Conservation (phyloP, 768 basidiomycete genomes). For the Hygrocybe punicea region DNA sequence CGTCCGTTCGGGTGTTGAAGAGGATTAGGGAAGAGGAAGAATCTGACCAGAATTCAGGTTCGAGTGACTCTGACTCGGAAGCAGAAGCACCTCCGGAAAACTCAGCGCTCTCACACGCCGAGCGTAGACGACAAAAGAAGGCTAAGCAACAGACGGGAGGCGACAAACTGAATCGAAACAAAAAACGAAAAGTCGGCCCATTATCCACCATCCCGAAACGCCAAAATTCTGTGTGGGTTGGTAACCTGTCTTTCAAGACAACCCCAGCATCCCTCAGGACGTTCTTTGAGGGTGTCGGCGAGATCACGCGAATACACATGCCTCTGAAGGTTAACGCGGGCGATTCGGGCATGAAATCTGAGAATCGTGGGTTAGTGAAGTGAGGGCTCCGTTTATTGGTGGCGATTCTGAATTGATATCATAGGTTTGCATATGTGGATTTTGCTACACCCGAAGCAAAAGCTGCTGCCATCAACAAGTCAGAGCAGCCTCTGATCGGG, state of each 20-base stretch:
- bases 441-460: conserved; percentile 79
- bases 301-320: conserved; percentile 80
- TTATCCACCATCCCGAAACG: conserved; percentile 48
- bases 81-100: conserved; percentile 32
- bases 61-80: conserved; percentile 20
- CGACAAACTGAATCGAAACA: conserved; percentile 28
- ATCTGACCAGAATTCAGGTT: conserved; percentile 10
- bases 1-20: neutral
- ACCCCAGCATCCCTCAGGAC: conserved; percentile 62
- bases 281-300: conserved; percentile 71
- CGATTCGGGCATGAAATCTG: conserved; percentile 48
- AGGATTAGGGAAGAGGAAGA: neutral
- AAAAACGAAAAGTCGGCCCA: conserved; percentile 49
- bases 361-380: conserved; percentile 73
- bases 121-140: conserved; percentile 61
- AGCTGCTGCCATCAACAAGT: conserved; percentile 67
- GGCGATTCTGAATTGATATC: neutral
- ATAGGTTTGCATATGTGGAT: conserved; percentile 95
- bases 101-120: conserved; percentile 71
- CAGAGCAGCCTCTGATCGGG: conserved; percentile 80
- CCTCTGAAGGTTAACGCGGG: conserved; percentile 60
- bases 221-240: conserved; percentile 92
- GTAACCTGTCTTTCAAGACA: conserved; percentile 90
- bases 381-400: conserved; percentile 6
- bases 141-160: conserved; percentile 32